These are phyloP conservation scores for Colletotrichum cereale DNA, from an alignment of 2,329 filamentous ascomycete genomes.

Conservation along the genomic window DNA sequence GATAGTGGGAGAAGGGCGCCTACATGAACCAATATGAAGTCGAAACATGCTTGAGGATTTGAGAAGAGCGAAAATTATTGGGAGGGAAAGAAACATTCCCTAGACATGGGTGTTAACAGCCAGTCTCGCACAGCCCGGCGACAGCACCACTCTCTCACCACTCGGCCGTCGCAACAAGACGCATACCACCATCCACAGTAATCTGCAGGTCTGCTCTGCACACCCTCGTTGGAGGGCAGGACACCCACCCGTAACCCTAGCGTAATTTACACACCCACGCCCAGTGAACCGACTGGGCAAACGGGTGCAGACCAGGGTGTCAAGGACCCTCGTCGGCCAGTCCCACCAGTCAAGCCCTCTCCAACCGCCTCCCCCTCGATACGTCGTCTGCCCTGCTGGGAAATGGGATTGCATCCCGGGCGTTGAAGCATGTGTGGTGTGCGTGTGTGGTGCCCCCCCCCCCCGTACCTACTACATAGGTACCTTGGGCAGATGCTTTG, in stretches of 20 bases:
- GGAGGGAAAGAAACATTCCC: conserved; percentile 11
- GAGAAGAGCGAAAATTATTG: conserved; percentile 3
- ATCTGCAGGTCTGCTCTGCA: conserved; percentile 15
- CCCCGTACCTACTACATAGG: conserved; percentile 29
- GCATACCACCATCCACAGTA: conserved; percentile 9
- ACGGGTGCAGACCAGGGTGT: conserved; percentile 31
- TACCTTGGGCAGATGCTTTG: conserved; percentile 27
- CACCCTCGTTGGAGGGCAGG: conserved; percentile 35
- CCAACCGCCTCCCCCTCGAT: conserved; percentile 26
- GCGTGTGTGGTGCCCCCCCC: not conserved
- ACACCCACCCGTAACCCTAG: conserved; percentile 39
- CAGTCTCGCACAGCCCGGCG: conserved; percentile 8
- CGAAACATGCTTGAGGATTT: conserved; percentile 11
- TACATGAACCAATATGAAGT: conserved; percentile 7
- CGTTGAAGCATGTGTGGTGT: conserved; percentile 26
- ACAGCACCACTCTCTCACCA: not conserved
- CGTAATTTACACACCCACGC: conserved; percentile 36
- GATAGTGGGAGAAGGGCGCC: not conserved
- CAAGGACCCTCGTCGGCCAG: conserved; percentile 21
- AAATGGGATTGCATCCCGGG: conserved; percentile 36
- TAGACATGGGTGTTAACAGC: not conserved
- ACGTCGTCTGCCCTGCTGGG: conserved; percentile 35
- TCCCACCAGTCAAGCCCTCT: conserved; percentile 38
- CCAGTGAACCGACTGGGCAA: conserved; percentile 22
- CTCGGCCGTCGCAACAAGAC: not conserved